Evolutionary conservation across 257 asterid genomes (phyloP), one percentile per base, ranked within the genome.

Genomic region (Gentiana dahurica): DNA sequence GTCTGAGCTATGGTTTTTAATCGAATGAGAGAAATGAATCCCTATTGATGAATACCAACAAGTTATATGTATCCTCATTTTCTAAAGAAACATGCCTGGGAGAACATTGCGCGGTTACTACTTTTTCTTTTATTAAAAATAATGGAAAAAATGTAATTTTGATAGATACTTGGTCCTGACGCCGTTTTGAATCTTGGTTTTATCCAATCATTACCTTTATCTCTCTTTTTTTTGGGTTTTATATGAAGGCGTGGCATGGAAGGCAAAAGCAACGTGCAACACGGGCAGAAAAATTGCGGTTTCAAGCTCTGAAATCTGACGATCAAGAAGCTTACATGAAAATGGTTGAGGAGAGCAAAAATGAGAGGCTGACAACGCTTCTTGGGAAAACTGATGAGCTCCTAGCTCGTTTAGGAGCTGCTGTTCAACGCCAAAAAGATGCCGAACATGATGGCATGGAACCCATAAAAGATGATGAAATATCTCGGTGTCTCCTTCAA

Each of bases 311-410:
- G 68, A 92, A 83, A 80, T 89, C 95, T 45, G 99, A 85, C 72
- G 99, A 92, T 77, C 99, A 88, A 72, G 99, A 92, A 81, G 99
- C 99, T 67, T 92, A 92, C 79, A 81, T 85, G 97, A 92, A 83
- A 79, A 81, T 92, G 97, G 99, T 88, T 49, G 95, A 92, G 77
- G 99, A 92, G 81, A 92, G 99, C 81, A 92, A 92, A 73, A 92
- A 88, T 45, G 99, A 88, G 62, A 78, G 97, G 62, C 69, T 92
- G 77, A 92, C 95, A 12, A 85, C 83, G 99, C 97, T 92, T 76
- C 85, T 92, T 12, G 95, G 93, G 58, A 92, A 92, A 79, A 92
- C 99, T 34, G 88, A 92, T 52, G 97, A 92, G 44, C 95, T 92
- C 12, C 75, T 92, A 39, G 95, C 77, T 72, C 87, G 95, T 51